Evolutionary conservation across 768 basidiomycete species (phyloP).

Genomic region (Mrakia hoshinonis): DNA sequence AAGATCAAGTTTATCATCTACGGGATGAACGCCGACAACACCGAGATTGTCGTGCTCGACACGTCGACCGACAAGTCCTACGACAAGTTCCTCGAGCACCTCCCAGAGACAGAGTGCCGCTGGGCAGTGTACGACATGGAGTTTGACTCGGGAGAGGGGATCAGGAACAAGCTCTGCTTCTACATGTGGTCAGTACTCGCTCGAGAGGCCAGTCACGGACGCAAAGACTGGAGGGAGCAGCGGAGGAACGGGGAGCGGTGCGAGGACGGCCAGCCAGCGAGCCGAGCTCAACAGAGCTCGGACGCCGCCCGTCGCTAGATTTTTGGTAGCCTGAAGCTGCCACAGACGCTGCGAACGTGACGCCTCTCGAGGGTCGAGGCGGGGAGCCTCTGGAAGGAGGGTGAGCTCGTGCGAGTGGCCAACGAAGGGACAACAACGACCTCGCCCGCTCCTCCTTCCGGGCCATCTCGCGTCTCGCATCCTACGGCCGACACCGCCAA

Average conservation of each 20-base stretch:
- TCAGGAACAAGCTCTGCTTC: constrained; percentile 79
- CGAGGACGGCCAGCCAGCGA: too few species aligned
- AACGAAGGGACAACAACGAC: background rate
- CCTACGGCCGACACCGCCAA: background rate
- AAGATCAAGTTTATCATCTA: constrained; percentile 77
- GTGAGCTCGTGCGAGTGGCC: too few species aligned
- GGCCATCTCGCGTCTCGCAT: background rate
- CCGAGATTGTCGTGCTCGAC: constrained; percentile 72
- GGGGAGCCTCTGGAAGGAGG: too few species aligned
- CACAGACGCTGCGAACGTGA: too few species aligned
- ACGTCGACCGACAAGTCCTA: constrained; percentile 46
- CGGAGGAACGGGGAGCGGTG: background rate
- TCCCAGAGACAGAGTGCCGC: constrained; percentile 67
- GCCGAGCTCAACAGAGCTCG: too few species aligned
- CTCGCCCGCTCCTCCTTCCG: background rate
- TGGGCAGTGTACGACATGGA: constrained; percentile 93
- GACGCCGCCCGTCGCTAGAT: too few species aligned
- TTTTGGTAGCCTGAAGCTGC: too few species aligned
- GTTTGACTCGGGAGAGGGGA: constrained; percentile 62
- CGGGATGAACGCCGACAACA: constrained; percentile 52
- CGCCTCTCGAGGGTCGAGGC: too few species aligned
- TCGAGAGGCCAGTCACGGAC: background rate
- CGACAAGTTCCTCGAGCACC: constrained; percentile 61
- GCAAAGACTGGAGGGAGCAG: background rate
- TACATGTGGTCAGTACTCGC: constrained; percentile 62